Percentiles rank a stretch among this genome's conserved stretches.
Conservation (phyloP, 1,284 basidiomycete genomes). For the Hortiboletus rubellus region DNA sequence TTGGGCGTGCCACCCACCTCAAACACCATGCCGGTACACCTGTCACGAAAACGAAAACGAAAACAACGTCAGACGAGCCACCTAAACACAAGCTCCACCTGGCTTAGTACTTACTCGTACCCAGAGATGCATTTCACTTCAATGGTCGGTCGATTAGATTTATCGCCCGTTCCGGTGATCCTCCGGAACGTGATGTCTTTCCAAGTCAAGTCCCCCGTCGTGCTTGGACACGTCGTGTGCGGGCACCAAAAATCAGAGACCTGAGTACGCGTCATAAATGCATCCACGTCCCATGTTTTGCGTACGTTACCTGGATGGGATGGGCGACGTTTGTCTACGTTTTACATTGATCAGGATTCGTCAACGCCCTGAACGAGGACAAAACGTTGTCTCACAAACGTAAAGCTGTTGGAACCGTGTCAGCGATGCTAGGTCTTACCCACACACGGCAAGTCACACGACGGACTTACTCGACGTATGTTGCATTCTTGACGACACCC, state of each 20-base stretch:
- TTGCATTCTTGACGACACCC: conserved; percentile 16
- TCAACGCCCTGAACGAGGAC: neutral
- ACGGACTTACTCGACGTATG: conserved; percentile 15
- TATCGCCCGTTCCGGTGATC: conserved; percentile 14
- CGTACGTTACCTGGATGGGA: conserved; percentile 16
- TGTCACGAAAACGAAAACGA: neutral
- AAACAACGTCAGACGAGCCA: neutral
- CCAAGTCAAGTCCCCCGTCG: conserved; percentile 13
- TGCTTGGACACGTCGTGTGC: neutral
- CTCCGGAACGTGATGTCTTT: conserved; percentile 6
- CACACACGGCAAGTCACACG: neutral
- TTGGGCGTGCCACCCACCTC: neutral
- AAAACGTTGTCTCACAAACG: conserved; percentile 8
- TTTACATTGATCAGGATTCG: conserved; percentile 1
- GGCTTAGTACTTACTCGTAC: neutral
- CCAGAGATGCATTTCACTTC: neutral
- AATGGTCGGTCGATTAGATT: neutral
- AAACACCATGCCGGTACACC: conserved; percentile 5
- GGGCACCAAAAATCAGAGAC: conserved; percentile 11
- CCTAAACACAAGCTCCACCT: no score
- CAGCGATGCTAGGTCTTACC: neutral
- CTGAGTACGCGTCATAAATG: neutral
- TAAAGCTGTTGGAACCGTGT: conserved; percentile 9
- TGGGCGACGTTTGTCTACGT: conserved; percentile 1
- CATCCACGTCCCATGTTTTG: neutral